A percentile compares a stretch with the other conserved stretches of the same genome.
Evolutionary conservation across 805 yeast genomes (phyloP).

Genomic region (Cyberlindnera samutprakarnensis): DNA sequence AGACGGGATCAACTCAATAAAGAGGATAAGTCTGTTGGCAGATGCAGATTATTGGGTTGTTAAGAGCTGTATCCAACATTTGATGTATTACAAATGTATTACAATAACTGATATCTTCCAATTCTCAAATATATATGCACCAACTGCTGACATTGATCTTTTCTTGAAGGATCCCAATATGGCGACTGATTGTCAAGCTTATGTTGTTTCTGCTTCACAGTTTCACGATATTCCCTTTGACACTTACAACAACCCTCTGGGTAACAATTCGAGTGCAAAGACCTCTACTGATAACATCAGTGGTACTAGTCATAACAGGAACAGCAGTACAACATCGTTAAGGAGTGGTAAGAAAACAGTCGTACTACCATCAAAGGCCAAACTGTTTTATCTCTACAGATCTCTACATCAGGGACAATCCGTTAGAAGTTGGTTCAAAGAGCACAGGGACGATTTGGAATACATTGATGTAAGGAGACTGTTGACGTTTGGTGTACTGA

Average conservation of each 20-base stretch:
- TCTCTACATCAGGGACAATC: slow-evolving; percentile 73
- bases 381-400: slow-evolving; percentile 65
- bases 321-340: slow-evolving; percentile 11
- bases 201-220: slow-evolving; percentile 46
- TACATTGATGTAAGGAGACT: slow-evolving; percentile 80
- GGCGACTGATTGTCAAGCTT: slow-evolving; percentile 80
- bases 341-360: slow-evolving; percentile 13
- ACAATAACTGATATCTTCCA: slow-evolving; percentile 82
- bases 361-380: slow-evolving; percentile 52
- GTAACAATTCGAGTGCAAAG: neutral
- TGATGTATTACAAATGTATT: slow-evolving; percentile 84
- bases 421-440: slow-evolving; percentile 74
- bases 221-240: slow-evolving; percentile 29
- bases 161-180: slow-evolving; percentile 59
- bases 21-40: slow-evolving; percentile 68
- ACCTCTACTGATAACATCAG: neutral
- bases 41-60: slow-evolving; percentile 75
- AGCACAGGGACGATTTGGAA: slow-evolving; percentile 47
- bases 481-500: slow-evolving; percentile 76
- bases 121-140: slow-evolving; percentile 81
- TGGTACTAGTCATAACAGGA: slow-evolving; percentile 1
- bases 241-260: neutral
- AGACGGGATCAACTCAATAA: slow-evolving; percentile 81
- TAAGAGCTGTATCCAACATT: slow-evolving; percentile 81
- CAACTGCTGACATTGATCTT: slow-evolving; percentile 67